Evolutionary conservation across 768 basidiomycete species (phyloP).

Genomic region (Mycena capillaripes): DNA sequence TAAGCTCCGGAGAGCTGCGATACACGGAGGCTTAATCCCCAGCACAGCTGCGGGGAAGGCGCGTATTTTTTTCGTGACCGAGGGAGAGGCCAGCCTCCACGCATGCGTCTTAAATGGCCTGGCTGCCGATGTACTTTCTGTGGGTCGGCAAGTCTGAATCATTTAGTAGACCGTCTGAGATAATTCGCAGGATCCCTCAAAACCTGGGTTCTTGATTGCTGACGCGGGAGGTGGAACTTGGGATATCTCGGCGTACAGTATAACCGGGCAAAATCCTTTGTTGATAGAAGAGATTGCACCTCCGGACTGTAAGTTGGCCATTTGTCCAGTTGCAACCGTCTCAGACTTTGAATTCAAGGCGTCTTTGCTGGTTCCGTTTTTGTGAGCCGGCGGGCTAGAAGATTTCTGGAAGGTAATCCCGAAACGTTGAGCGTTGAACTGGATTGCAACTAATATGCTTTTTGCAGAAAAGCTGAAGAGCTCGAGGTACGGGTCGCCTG

Average conservation of each 20-base stretch:
- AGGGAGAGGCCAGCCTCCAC: slow-evolving; percentile 88
- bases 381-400: slow-evolving; percentile 80
- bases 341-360: slow-evolving; percentile 54
- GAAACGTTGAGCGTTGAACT: not conserved
- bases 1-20: slow-evolving; percentile 82
- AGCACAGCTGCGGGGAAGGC: slow-evolving; percentile 82
- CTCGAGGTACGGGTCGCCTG: slow-evolving; percentile 80
- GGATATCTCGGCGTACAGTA: slow-evolving; percentile 86
- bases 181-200: slow-evolving; percentile 70
- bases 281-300: slow-evolving; percentile 89
- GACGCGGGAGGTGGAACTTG: slow-evolving; percentile 88
- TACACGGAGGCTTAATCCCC: slow-evolving; percentile 79
- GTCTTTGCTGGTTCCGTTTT: slow-evolving; percentile 89
- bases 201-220: slow-evolving; percentile 83
- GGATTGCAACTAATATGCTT: slow-evolving; percentile 11
- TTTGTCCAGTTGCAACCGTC: not conserved
- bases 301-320: slow-evolving; percentile 73
- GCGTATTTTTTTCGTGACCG: slow-evolving; percentile 84
- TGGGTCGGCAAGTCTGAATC: slow-evolving; percentile 46
- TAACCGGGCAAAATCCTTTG: slow-evolving; percentile 76
- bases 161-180: not conserved
- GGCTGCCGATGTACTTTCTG: slow-evolving; percentile 82
- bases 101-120: slow-evolving; percentile 85
- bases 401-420: slow-evolving; percentile 75
- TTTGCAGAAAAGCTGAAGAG: slow-evolving; percentile 76